phyloP scores from a whole-genome alignment of 108 stramenopile species.

The Nitzschia sp. region DNA sequence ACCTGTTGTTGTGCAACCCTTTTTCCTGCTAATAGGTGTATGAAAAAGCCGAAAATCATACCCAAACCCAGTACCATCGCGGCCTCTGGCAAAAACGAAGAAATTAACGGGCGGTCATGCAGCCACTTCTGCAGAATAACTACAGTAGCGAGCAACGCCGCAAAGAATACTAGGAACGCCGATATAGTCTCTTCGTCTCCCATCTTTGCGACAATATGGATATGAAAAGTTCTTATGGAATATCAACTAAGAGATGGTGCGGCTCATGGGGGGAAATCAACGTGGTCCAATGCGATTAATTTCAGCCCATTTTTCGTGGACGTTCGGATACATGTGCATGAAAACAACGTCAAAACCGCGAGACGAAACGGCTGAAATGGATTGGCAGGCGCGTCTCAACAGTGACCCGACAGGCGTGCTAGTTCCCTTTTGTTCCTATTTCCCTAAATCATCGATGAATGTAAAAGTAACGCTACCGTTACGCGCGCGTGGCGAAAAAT shows the following conservation, averaged over 20 bases:
- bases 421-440: too few relatives aligned
- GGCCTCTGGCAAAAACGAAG: slow-evolving; percentile 71
- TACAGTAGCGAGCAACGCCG: slow-evolving; percentile 43
- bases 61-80: slow-evolving; percentile 68
- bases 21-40: slow-evolving; percentile 29
- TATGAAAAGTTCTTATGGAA: neutral
- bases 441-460: too few relatives aligned
- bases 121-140: slow-evolving; percentile 42
- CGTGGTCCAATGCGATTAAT: too few relatives aligned
- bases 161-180: slow-evolving; percentile 54
- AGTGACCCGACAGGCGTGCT: too few relatives aligned
- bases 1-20: neutral
- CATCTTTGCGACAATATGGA: slow-evolving; percentile 17
- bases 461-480: too few relatives aligned
- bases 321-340: too few relatives aligned
- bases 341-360: too few relatives aligned
- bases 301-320: too few relatives aligned
- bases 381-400: too few relatives aligned
- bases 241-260: neutral
- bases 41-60: slow-evolving; percentile 52
- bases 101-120: slow-evolving; percentile 45
- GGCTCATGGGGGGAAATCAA: too few relatives aligned
- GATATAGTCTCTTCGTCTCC: slow-evolving; percentile 46
- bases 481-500: too few relatives aligned
- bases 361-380: too few relatives aligned